These are phyloP conservation scores for Penicillium sp. DNA, from an alignment of 2,329 filamentous ascomycete genomes.

Conservation along the genomic window DNA sequence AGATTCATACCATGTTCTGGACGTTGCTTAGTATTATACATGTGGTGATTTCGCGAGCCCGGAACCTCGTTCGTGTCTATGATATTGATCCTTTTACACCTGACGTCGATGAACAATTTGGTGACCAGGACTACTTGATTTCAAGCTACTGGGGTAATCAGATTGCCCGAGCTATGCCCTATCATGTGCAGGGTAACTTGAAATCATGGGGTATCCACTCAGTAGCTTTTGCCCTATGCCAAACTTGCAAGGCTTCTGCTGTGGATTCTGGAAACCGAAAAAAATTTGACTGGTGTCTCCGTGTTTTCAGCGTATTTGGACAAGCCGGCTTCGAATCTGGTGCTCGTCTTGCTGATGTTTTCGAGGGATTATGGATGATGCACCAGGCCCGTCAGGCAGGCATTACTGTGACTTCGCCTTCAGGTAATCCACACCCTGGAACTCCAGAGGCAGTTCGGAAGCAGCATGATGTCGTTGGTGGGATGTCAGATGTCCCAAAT, in stretches of 20 bases:
- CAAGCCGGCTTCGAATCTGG: constrained; percentile 1
- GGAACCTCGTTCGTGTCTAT: neutral
- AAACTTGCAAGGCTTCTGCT: neutral
- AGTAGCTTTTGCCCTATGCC: neutral
- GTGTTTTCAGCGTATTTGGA: neutral
- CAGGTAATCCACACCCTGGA: neutral
- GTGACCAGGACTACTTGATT: neutral
- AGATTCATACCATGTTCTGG: constrained; percentile 8
- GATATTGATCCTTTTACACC: neutral
- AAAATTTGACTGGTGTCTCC: constrained; percentile 3
- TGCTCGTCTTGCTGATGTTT: neutral
- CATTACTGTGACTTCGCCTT: neutral
- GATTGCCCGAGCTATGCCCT: constrained; percentile 2
- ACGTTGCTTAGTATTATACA: constrained; percentile 6
- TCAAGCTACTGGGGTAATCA: constrained; percentile 4
- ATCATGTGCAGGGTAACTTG: neutral
- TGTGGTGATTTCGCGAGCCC: constrained; percentile 5
- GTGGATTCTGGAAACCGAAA: neutral
- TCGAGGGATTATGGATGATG: neutral
- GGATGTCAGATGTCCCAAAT: neutral
- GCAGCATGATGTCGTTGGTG: neutral
- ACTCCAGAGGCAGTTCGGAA: neutral
- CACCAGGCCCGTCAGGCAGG: neutral
- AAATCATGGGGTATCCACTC: constrained; percentile 2
- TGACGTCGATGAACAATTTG: neutral